A percentile compares a stretch with the other conserved stretches of the same genome.
phyloP scores from a whole-genome alignment of 2,329 filamentous ascomycete species.

The Fusarium succisae region DNA sequence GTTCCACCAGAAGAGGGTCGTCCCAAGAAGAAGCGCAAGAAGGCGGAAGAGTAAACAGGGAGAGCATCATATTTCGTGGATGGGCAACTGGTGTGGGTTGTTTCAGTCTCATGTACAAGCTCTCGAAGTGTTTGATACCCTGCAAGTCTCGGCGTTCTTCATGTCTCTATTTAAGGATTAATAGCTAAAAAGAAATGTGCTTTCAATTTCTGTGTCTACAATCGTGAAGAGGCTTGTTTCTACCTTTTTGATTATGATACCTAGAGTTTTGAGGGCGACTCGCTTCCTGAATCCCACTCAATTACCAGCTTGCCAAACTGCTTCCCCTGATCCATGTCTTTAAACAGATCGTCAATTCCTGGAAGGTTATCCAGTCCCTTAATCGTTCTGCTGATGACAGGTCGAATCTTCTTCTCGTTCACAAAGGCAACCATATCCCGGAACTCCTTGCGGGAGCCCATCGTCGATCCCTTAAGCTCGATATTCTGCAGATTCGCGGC shows the following conservation, averaged over 20 bases:
- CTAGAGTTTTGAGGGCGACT: slow-evolving; percentile 53
- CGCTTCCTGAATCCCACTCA: slow-evolving; percentile 62
- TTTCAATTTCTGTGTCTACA: neutral
- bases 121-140: slow-evolving; percentile 44
- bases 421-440: slow-evolving; percentile 91
- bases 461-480: slow-evolving; percentile 85
- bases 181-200: slow-evolving; percentile 13
- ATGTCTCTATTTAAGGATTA: slow-evolving; percentile 26
- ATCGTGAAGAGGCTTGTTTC: neutral
- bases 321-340: slow-evolving; percentile 83
- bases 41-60: slow-evolving; percentile 49
- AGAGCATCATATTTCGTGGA: slow-evolving; percentile 22
- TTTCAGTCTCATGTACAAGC: slow-evolving; percentile 19
- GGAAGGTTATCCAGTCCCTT: slow-evolving; percentile 78
- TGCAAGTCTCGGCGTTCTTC: slow-evolving; percentile 40
- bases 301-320: slow-evolving; percentile 96
- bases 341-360: slow-evolving; percentile 84
- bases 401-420: slow-evolving; percentile 74
- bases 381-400: slow-evolving; percentile 79
- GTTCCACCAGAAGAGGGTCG: slow-evolving; percentile 83
- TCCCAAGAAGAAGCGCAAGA: slow-evolving; percentile 73
- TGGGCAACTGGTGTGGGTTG: slow-evolving; percentile 36
- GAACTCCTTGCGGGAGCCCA: slow-evolving; percentile 92
- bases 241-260: neutral
- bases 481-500: slow-evolving; percentile 85